phyloP scores from a whole-genome alignment of 495 filamentous ascomycete species.

The Stereocaulon alpinum region DNA sequence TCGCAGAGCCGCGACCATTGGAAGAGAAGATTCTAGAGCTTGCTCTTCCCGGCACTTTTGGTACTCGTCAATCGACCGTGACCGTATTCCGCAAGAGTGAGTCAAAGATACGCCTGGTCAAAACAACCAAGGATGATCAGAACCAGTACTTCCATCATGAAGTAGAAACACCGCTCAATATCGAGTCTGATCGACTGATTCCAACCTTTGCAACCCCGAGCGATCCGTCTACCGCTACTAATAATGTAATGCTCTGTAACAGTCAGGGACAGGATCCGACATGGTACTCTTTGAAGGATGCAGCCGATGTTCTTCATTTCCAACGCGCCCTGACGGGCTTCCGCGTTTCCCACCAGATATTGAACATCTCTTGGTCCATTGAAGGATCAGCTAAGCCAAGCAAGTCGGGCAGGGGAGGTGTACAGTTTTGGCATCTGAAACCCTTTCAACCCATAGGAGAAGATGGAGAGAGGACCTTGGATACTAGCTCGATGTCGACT shows the following conservation, averaged over 20 bases:
- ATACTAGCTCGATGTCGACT: background rate
- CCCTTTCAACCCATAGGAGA: constrained; percentile 6
- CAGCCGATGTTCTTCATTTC: constrained; percentile 10
- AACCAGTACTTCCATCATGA: constrained; percentile 14
- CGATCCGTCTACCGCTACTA: background rate
- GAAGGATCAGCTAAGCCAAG: constrained; percentile 13
- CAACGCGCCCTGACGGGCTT: constrained; percentile 21
- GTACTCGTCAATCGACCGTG: constrained; percentile 6
- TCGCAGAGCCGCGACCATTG: constrained; percentile 17
- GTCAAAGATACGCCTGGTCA: constrained; percentile 18
- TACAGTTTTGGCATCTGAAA: constrained; percentile 23
- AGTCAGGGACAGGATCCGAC: constrained; percentile 10
- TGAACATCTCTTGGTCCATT: constrained; percentile 16
- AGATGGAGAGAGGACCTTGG: background rate
- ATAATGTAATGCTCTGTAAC: constrained; percentile 21
- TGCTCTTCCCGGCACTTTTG: background rate
- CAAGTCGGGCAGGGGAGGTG: constrained; percentile 9
- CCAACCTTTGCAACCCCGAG: constrained; percentile 19
- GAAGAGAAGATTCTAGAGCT: constrained; percentile 22
- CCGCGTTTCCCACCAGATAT: constrained; percentile 17
- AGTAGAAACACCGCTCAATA: constrained; percentile 13
- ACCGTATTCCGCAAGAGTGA: constrained; percentile 17
- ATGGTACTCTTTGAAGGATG: constrained; percentile 12
- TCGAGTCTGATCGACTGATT: constrained; percentile 11
- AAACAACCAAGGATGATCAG: constrained; percentile 6